Conservation (phyloP, 306 rosid genomes). For the Vigna trinervia region DNA sequence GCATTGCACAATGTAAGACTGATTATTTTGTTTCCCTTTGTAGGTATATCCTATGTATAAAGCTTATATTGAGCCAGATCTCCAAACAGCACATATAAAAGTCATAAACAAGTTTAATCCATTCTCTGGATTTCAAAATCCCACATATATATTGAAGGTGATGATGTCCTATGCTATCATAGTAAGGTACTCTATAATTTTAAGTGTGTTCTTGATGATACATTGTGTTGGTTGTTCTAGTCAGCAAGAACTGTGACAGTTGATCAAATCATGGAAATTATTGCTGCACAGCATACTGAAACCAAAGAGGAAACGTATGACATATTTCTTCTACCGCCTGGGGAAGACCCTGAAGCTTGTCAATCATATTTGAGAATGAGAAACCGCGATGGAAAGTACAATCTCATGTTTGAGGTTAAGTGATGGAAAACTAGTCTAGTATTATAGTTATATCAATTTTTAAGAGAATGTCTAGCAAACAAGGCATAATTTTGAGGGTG, state of each 20-base stretch:
- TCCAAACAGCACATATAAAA: constrained; percentile 93
- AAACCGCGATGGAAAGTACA: constrained; percentile 98
- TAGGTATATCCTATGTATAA: constrained; percentile 99
- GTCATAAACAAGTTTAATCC: constrained; percentile 95
- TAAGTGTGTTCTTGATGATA: constrained; percentile 24
- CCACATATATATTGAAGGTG: constrained; percentile 90
- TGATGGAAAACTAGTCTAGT: constrained; percentile 35
- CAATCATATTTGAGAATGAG: constrained; percentile 99
- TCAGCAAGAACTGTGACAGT: constrained; percentile 77
- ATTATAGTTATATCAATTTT: not conserved
- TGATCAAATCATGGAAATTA: constrained; percentile 84
- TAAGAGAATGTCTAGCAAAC: constrained; percentile 10
- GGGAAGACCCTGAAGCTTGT: constrained; percentile 99
- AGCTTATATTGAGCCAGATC: constrained; percentile 99
- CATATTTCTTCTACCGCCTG: constrained; percentile 97
- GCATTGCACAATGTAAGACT: constrained; percentile 20
- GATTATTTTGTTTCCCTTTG: constrained; percentile 33
- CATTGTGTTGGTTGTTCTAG: constrained; percentile 53
- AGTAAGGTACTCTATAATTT: constrained; percentile 19
- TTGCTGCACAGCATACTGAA: constrained; percentile 76
- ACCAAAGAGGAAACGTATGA: constrained; percentile 92
- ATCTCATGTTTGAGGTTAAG: constrained; percentile 98
- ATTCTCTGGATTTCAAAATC: constrained; percentile 95
- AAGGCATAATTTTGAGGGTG: not conserved
- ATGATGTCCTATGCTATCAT: constrained; percentile 24